A percentile compares a stretch with the other conserved stretches of the same genome.
These are phyloP conservation scores for Chytriomyces hyalinus DNA, from an alignment of 192 early-diverging fungal species.

Conservation along the genomic window DNA sequence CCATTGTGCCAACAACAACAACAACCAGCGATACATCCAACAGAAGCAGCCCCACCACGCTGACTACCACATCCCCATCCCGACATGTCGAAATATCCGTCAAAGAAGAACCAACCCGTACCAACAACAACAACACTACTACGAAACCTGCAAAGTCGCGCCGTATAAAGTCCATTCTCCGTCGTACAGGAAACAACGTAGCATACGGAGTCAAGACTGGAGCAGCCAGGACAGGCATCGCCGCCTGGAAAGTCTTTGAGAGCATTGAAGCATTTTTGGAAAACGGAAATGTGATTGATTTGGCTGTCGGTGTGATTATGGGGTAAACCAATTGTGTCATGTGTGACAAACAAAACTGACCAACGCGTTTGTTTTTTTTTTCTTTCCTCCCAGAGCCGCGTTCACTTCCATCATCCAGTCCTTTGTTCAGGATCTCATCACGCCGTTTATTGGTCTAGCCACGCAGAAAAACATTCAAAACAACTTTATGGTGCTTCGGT, in stretches of 20 bases:
- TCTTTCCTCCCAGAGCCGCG: constrained; percentile 44
- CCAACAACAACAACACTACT: not conserved
- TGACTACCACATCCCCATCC: not conserved
- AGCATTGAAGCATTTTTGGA: not conserved
- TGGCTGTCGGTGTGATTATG: constrained; percentile 72
- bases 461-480: constrained; percentile 45
- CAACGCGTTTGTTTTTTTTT: constrained; percentile 49
- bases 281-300: constrained; percentile 62
- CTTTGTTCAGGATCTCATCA: constrained; percentile 55
- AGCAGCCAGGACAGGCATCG: not conserved
- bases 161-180: not conserved
- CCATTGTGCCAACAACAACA: too few species aligned
- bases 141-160: not conserved
- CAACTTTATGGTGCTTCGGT: constrained; percentile 26
- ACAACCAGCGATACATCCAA: too few species aligned
- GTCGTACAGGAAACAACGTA: not conserved
- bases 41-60: too few species aligned
- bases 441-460: constrained; percentile 64
- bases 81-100: not conserved
- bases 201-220: not conserved
- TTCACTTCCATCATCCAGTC: constrained; percentile 51
- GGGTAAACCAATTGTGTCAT: constrained; percentile 55
- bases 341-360: constrained; percentile 62
- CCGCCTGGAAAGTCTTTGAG: not conserved
- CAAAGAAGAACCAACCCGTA: not conserved